Evolutionary conservation across 805 yeast genomes (phyloP), one percentile per base, ranked within the genome.

Genomic region (Wickerhamiella alocasiicola): DNA sequence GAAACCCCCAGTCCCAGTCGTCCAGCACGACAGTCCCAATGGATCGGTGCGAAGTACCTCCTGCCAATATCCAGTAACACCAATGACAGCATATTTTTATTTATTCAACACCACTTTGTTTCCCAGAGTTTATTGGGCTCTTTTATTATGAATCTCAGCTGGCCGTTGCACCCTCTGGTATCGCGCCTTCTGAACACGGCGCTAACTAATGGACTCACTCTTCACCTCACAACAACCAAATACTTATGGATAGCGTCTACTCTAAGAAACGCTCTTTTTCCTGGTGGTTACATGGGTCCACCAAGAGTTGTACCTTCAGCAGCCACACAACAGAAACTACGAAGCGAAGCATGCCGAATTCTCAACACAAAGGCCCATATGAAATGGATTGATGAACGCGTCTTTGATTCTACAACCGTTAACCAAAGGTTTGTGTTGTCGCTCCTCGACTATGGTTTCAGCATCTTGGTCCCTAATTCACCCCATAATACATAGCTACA

Each of bases 221-320:
- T 9, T 3, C 13, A 19, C 9, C 30, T 25, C 5, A 18, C 19
- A 4, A 11, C n/a, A 6, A 17, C 15, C 6, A 19, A 30, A 5
- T 25, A 17, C 30, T 17, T 25, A 4, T n/a, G 13, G 20, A 12
- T 34, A 5, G 15, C 27, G 9, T 16, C 35, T 9, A 23, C 34
- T 9, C 24, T 37, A 29, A 29, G 41, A 16, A 16, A 13, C 17
- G 41, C 41, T 11, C 11, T 37, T 15, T 37, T 37, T 15, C 41
- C 41, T 12, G 35, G 35, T 9, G 41, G 41, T 2, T 30, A 17
- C 30, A 11, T 37, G 30, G 41, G 41, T 5, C 35, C 41, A 3
- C 33, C 41, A 9, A 34, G 41, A 7, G 30, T 30, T 6, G 33
- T 35, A 2, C 41, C 41, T 4, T 16, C 34, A 9, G 18, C 24